Percentiles rank a stretch among this genome's conserved stretches.
Conservation (phyloP, 1,139 yeast species). For the Diutina sp. region DNA sequence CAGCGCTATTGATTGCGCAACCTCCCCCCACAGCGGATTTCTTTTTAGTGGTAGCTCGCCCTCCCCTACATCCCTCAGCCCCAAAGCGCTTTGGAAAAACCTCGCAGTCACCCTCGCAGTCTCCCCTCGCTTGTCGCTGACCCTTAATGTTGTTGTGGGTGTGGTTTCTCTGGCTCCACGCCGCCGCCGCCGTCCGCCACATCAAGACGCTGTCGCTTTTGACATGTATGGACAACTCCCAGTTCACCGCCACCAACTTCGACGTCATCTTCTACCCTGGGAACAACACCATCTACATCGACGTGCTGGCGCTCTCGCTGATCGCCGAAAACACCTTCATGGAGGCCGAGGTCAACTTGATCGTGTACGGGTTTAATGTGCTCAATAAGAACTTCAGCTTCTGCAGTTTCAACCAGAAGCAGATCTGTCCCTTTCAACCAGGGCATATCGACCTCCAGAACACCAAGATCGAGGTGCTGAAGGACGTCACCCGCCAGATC, state of each 20-base stretch:
- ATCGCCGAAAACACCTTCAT: conserved; percentile 49
- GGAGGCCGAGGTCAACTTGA: conserved; percentile 52
- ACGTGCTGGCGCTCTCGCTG: conserved; percentile 69
- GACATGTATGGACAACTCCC: conserved; percentile 3
- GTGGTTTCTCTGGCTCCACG: neutral
- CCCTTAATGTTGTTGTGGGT: neutral
- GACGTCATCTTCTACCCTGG: conserved; percentile 62
- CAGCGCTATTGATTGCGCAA: neutral
- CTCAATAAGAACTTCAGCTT: conserved; percentile 43
- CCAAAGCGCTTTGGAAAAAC: too few relatives aligned
- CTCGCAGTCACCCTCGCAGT: too few relatives aligned
- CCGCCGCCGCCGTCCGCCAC: neutral
- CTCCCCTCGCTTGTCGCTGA: too few relatives aligned
- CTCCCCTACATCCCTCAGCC: neutral
- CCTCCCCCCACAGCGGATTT: neutral
- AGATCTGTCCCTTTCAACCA: conserved; percentile 71
- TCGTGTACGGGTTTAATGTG: conserved; percentile 73
- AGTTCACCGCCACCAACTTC: conserved; percentile 12
- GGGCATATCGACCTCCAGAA: conserved; percentile 70
- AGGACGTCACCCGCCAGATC: conserved; percentile 34
- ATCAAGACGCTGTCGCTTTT: conserved; percentile 2
- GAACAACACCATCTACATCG: conserved; percentile 48
- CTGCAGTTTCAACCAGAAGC: conserved; percentile 39
- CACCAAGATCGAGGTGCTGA: conserved; percentile 16
- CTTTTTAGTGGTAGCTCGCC: neutral